phyloP scores from a whole-genome alignment of 331 rosid genomes.

The Acacia concinna region DNA sequence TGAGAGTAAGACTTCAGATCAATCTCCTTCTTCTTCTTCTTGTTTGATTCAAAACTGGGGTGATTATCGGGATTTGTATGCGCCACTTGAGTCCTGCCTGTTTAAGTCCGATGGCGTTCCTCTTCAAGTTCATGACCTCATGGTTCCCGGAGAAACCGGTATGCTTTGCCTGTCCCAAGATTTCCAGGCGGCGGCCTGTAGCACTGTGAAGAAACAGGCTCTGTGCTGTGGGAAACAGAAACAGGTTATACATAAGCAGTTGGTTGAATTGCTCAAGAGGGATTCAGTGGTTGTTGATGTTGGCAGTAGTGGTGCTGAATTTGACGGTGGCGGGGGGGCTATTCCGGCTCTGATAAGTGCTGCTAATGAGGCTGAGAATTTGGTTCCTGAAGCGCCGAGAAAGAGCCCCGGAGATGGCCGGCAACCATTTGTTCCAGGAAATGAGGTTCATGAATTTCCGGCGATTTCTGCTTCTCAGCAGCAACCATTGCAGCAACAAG shows the following conservation, averaged over 20 bases:
- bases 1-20: conserved; percentile 22
- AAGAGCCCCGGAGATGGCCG: conserved; percentile 3
- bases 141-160: conserved; percentile 48
- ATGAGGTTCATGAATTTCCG: conserved; percentile 29
- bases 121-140: conserved; percentile 49
- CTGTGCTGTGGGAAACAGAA: conserved; percentile 50
- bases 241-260: conserved; percentile 58
- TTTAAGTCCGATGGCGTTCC: conserved; percentile 15
- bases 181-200: not conserved
- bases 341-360: not conserved
- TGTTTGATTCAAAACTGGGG: conserved; percentile 19
- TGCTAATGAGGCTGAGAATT: conserved; percentile 27
- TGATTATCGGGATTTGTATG: conserved; percentile 25
- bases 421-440: conserved; percentile 24
- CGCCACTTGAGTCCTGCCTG: conserved; percentile 37
- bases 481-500: conserved; percentile 29
- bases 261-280: conserved; percentile 55
- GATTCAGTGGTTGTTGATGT: conserved; percentile 29
- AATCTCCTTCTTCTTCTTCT: conserved; percentile 33
- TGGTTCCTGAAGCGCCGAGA: conserved; percentile 36
- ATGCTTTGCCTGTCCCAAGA: not conserved
- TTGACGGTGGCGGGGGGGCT: not conserved
- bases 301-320: not conserved
- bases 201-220: conserved; percentile 29
- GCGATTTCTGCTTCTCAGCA: conserved; percentile 15